A percentile compares a stretch with the other conserved stretches of the same genome.
These are phyloP conservation scores for Diutina pseudorugosa DNA, from an alignment of 1,139 yeast genomes.

Conservation along the genomic window DNA sequence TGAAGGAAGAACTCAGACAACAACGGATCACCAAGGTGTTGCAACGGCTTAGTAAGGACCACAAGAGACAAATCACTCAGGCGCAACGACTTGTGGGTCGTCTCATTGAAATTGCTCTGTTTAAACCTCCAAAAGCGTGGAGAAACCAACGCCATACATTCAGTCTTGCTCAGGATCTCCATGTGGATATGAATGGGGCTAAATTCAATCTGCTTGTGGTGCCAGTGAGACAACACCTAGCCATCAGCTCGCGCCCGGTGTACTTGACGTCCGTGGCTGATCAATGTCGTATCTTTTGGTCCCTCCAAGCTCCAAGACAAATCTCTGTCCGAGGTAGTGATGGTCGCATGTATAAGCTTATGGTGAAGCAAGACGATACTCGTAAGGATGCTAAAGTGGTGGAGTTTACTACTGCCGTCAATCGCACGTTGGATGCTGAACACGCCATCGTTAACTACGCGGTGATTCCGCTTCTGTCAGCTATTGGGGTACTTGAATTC, in stretches of 20 bases:
- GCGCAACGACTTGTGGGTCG: neutral
- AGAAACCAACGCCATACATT: neutral
- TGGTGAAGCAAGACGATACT: constrained; percentile 87
- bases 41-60: neutral
- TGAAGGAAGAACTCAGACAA: constrained; percentile 47
- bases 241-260: constrained; percentile 14
- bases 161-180: neutral
- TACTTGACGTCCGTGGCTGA: constrained; percentile 51
- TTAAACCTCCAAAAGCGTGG: constrained; percentile 2
- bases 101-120: neutral
- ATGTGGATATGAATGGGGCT: neutral
- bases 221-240: neutral
- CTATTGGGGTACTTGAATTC: constrained; percentile 88
- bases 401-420: constrained; percentile 85
- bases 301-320: constrained; percentile 81
- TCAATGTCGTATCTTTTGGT: constrained; percentile 54
- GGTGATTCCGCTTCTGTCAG: constrained; percentile 79
- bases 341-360: constrained; percentile 54
- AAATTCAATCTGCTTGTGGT: neutral
- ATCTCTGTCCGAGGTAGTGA: constrained; percentile 70
- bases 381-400: constrained; percentile 91
- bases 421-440: constrained; percentile 60
- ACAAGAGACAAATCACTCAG: neutral
- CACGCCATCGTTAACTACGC: constrained; percentile 72
- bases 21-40: constrained; percentile 32